Evolutionary conservation across 2,329 filamentous ascomycete genomes (phyloP).

Genomic region (Metarhizium album): DNA sequence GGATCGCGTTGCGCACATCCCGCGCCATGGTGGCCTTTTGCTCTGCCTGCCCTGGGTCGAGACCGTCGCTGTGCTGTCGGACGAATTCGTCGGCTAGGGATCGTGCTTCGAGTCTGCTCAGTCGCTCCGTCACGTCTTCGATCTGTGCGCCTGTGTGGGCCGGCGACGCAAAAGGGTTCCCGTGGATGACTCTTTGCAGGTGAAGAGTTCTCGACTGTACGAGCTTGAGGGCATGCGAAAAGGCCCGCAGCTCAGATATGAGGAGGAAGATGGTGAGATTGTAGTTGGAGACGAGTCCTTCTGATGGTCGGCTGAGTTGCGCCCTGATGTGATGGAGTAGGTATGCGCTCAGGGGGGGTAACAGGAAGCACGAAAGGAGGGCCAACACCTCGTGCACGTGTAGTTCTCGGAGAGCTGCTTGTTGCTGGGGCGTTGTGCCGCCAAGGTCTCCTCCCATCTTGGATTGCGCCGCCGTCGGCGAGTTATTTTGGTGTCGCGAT

Average conservation of each 20-base stretch:
- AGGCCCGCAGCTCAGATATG: constrained; percentile 73
- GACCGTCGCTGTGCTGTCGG: constrained; percentile 17
- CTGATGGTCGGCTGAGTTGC: constrained; percentile 72
- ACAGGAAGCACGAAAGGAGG: constrained; percentile 65
- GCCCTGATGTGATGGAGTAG: constrained; percentile 71
- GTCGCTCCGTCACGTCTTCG: constrained; percentile 48
- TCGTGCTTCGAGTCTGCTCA: constrained; percentile 60
- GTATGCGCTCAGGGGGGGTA: constrained; percentile 70
- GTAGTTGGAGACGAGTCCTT: constrained; percentile 82
- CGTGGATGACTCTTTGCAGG: constrained; percentile 62
- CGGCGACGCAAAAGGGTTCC: constrained; percentile 31
- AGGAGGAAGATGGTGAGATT: constrained; percentile 87
- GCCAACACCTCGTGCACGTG: constrained; percentile 66
- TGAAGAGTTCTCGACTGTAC: constrained; percentile 70
- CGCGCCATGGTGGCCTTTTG: constrained; percentile 34
- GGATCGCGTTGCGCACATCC: constrained; percentile 55
- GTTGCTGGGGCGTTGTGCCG: constrained; percentile 18
- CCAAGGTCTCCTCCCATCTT: neutral
- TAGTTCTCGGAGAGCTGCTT: constrained; percentile 49
- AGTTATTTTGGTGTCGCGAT: neutral
- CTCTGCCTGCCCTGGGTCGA: constrained; percentile 25
- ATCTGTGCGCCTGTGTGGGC: constrained; percentile 30
- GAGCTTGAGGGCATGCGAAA: constrained; percentile 72
- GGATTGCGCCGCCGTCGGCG: neutral
- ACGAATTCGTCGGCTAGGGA: constrained; percentile 16